Base-by-base conservation (phyloP, 2,329 filamentous ascomycete genomes). In the Neonectria coccinea region DNA sequence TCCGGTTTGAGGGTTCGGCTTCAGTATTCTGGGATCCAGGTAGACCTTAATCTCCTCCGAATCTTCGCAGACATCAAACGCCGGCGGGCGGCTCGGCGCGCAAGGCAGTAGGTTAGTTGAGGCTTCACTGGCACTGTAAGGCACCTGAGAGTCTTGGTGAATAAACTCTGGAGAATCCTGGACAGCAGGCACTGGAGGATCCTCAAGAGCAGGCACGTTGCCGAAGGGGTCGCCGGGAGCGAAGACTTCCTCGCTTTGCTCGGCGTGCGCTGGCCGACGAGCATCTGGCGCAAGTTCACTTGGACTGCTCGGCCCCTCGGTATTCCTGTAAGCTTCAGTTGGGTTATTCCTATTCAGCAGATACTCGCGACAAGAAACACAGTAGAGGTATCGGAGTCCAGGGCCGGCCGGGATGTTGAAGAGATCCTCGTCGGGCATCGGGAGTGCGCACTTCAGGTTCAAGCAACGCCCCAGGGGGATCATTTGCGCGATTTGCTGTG, bases 321-420 rank as follows among this genome's bases (percentile, higher is more conserved):
- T 51, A 2, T 16, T 47, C 20, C 14, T 16, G 7, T 45, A 3
- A 29, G 36, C 20, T 44, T 42, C 22, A n/a, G 0, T 16, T 18
- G 16, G 22, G 6, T 18, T 4, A 12, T 5, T 41, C 20, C 12
- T 18, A 14, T 18, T 1, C 11, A n/a, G 4, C 6, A 18, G 3
- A 16, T 16, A 10, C 2, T 2, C 20, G 3, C 62, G 62, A 29
- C 62, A 65, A 5, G 1, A 4, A 9, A 5, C 6, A 22, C 62
- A 65, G 25, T 48, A 48, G n/a, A 48, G 20, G 14, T 42, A 58
- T 12, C 62, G 47, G 5, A 20, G 6, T 20, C 47, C 60, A 10
- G 20, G 27, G n/a, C 33, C 22, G 3, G 25, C 12, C 11, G 12
- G 3, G 12, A n/a, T 16, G 2, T 31, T 18, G n/a, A 47, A 60